Percentiles rank a stretch among this genome's conserved stretches.
phyloP scores from a whole-genome alignment of 257 asterid genomes.

The Jacaranda mimosifolia region DNA sequence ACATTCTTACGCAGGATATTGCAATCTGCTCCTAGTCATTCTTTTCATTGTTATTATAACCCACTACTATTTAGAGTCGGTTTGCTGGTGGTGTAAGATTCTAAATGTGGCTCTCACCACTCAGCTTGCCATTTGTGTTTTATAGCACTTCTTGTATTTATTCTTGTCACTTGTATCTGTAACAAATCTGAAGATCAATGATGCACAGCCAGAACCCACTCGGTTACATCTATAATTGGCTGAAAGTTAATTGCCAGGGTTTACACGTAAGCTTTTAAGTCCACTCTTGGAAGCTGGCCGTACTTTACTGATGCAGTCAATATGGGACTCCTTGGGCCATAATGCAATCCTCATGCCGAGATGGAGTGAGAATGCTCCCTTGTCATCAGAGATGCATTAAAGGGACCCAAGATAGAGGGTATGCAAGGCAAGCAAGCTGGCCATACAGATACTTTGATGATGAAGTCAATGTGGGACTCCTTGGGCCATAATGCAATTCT shows the following conservation, averaged over 20 bases:
- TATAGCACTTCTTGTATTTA: not conserved
- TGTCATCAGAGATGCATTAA: no score
- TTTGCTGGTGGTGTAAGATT: constrained; percentile 19
- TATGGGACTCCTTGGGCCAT: no score
- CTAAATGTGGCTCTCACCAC: constrained; percentile 9
- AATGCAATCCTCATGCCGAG: no score
- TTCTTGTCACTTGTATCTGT: constrained; percentile 3
- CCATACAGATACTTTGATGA: no score
- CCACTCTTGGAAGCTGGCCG: not conserved
- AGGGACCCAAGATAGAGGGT: no score
- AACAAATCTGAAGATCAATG: not conserved
- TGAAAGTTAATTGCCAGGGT: constrained; percentile 11
- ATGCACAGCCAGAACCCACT: not conserved
- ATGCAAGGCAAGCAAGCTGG: no score
- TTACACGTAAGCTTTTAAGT: not conserved
- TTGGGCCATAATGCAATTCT: not conserved
- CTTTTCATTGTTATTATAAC: constrained; percentile 14
- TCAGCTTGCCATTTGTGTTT: not conserved
- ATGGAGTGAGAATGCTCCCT: no score
- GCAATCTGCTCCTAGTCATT: not conserved
- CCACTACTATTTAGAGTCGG: not conserved
- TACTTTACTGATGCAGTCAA: no score
- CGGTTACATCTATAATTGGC: not conserved
- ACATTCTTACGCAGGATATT: not conserved
- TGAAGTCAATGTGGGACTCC: not conserved